These are phyloP conservation scores for Penicillium sp. DNA, from an alignment of 2,329 filamentous ascomycete species.

Conservation along the genomic window DNA sequence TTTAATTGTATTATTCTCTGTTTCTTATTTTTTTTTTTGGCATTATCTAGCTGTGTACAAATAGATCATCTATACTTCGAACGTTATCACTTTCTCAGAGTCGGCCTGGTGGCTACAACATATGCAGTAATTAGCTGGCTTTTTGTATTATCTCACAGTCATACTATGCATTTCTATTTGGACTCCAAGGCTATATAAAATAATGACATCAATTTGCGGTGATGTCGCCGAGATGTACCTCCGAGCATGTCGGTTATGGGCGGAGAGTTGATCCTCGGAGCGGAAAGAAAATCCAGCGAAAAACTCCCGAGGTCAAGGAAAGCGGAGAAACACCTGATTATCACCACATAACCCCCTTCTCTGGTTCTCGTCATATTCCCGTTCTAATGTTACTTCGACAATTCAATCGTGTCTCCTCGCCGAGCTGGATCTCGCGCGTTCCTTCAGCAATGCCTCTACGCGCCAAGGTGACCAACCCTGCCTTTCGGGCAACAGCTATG, in stretches of 20 bases:
- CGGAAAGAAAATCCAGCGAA: slow-evolving; percentile 27
- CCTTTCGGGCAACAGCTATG: slow-evolving; percentile 52
- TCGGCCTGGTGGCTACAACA: background rate
- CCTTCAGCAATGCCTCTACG: slow-evolving; percentile 69
- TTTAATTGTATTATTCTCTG: background rate
- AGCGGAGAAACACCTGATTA: slow-evolving; percentile 31
- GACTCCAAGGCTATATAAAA: background rate
- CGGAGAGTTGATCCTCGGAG: slow-evolving; percentile 25
- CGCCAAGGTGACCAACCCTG: slow-evolving; percentile 67
- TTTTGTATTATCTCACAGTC: background rate
- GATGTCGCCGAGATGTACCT: background rate
- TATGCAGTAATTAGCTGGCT: background rate
- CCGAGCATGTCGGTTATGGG: slow-evolving; percentile 13
- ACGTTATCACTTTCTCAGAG: background rate
- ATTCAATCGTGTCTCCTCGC: slow-evolving; percentile 38
- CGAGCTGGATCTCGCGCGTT: slow-evolving; percentile 49
- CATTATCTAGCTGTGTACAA: slow-evolving; percentile 13
- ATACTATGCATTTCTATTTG: background rate
- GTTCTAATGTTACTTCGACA: slow-evolving; percentile 46
- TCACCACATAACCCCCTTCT: slow-evolving; percentile 18
- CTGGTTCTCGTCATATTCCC: slow-evolving; percentile 19
- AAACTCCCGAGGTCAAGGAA: slow-evolving; percentile 30
- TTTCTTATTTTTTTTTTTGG: background rate
- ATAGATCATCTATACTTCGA: slow-evolving; percentile 8
- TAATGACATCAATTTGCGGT: background rate